A percentile compares a stretch with the other conserved stretches of the same genome.
phyloP scores from a whole-genome alignment of 192 early-diverging fungal genomes.

The Coemansia sp. region DNA sequence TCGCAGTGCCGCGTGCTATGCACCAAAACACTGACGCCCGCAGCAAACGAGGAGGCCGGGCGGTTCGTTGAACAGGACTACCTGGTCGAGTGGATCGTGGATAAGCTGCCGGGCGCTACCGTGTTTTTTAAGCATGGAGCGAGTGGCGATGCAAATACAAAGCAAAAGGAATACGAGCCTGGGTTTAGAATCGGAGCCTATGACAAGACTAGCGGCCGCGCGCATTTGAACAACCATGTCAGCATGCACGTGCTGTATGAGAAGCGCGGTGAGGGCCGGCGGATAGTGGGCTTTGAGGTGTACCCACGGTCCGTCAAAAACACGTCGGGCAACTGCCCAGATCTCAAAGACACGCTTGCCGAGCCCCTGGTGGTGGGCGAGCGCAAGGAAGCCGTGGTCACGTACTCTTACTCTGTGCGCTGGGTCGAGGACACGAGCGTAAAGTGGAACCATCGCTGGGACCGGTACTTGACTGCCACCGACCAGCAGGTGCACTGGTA shows the following conservation, averaged over 20 bases:
- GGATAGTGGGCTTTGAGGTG: constrained; percentile 76
- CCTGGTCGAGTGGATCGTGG: constrained; percentile 69
- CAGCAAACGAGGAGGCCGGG: constrained; percentile 53
- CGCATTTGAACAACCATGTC: constrained; percentile 72
- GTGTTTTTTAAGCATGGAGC: constrained; percentile 23
- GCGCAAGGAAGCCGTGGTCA: constrained; percentile 39
- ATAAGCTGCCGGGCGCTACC: constrained; percentile 69
- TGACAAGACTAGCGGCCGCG: constrained; percentile 35
- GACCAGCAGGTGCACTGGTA: constrained; percentile 67
- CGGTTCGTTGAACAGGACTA: constrained; percentile 64
- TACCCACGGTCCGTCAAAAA: constrained; percentile 61
- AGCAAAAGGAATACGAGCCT: constrained; percentile 54
- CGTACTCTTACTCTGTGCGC: constrained; percentile 73
- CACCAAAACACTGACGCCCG: constrained; percentile 44
- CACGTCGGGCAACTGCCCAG: constrained; percentile 30
- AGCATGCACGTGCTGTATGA: constrained; percentile 64
- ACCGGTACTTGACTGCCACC: constrained; percentile 59
- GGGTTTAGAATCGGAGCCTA: constrained; percentile 65
- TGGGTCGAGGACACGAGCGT: constrained; percentile 64
- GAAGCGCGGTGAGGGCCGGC: constrained; percentile 36
- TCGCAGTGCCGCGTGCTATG: constrained; percentile 61
- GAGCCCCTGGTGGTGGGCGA: constrained; percentile 30
- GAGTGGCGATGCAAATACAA: background rate
- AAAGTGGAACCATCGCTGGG: constrained; percentile 67
- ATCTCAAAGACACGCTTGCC: background rate